phyloP scores from a whole-genome alignment of 345 rosid species.

The Combretum micranthum region DNA sequence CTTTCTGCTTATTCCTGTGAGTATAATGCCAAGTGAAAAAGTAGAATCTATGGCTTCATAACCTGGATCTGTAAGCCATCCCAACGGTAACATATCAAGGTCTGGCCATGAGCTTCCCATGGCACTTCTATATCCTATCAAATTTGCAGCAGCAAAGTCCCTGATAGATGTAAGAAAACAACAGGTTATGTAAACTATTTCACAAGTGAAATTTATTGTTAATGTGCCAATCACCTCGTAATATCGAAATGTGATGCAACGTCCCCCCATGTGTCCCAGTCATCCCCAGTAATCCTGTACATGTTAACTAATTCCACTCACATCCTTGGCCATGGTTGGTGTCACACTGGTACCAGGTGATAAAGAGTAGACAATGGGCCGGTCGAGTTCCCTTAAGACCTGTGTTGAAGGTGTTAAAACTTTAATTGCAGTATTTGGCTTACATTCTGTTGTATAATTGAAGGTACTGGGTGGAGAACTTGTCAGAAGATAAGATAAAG shows the following conservation, averaged over 20 bases:
- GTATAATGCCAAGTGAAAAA: background rate
- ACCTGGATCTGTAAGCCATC: conserved; percentile 93
- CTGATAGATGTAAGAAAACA: conserved; percentile 26
- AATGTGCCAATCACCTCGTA: conserved; percentile 36
- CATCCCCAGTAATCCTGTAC: conserved; percentile 92
- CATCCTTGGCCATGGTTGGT: conserved; percentile 71
- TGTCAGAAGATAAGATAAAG: background rate
- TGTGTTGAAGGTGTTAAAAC: conserved; percentile 30
- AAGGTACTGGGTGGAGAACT: background rate
- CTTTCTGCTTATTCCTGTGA: background rate
- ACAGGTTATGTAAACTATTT: background rate
- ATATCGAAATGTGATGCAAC: conserved; percentile 73
- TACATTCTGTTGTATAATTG: too few species aligned
- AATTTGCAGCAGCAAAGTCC: conserved; percentile 52
- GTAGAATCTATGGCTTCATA: conserved; percentile 6
- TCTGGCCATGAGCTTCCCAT: conserved; percentile 89
- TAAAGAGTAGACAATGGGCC: conserved; percentile 71
- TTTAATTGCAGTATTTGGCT: too few species aligned
- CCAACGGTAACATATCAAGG: conserved; percentile 86
- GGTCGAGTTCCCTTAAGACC: conserved; percentile 64
- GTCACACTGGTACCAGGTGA: conserved; percentile 88
- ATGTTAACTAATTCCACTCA: conserved; percentile 56
- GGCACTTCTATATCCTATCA: conserved; percentile 64
- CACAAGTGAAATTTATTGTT: background rate
- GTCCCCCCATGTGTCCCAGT: conserved; percentile 92